These are phyloP conservation scores for Populus alba DNA, from an alignment of 345 rosid species.

Conservation along the genomic window DNA sequence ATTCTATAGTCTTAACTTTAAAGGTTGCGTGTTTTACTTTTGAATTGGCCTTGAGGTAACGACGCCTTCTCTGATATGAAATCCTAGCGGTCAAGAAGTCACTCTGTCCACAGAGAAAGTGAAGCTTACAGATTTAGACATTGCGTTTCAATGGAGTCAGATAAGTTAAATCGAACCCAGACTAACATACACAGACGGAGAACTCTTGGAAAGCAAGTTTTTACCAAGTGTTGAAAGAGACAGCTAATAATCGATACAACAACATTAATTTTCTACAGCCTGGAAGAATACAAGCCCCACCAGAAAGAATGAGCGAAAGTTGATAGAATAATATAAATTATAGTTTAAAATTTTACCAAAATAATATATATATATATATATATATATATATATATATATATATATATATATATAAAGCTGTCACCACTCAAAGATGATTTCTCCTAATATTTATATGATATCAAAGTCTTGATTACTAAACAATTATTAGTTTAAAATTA, in stretches of 20 bases:
- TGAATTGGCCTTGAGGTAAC: background rate
- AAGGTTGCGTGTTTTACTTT: background rate
- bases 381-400: too few species aligned
- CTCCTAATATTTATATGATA: too few species aligned
- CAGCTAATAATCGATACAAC: background rate
- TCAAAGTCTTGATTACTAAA: rapidly evolving
- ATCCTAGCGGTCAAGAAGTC: background rate
- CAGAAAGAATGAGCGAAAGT: too few species aligned
- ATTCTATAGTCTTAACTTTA: background rate
- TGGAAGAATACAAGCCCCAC: background rate
- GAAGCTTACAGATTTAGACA: background rate
- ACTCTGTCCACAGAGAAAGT: background rate
- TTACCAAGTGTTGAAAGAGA: background rate
- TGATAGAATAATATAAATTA: too few species aligned
- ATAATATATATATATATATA: too few species aligned
- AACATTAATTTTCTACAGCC: background rate
- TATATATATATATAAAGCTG: too few species aligned
- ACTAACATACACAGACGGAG: background rate
- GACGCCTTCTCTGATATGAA: background rate
- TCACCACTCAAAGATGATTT: too few species aligned
- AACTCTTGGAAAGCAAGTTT: background rate
- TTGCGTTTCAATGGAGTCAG: background rate
- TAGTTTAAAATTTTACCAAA: too few species aligned
- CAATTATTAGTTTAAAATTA: rapidly evolving
- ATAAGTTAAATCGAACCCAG: background rate